Evolutionary conservation across 1,284 basidiomycete genomes (phyloP).

Genomic region (Ustilago shanxiensis): DNA sequence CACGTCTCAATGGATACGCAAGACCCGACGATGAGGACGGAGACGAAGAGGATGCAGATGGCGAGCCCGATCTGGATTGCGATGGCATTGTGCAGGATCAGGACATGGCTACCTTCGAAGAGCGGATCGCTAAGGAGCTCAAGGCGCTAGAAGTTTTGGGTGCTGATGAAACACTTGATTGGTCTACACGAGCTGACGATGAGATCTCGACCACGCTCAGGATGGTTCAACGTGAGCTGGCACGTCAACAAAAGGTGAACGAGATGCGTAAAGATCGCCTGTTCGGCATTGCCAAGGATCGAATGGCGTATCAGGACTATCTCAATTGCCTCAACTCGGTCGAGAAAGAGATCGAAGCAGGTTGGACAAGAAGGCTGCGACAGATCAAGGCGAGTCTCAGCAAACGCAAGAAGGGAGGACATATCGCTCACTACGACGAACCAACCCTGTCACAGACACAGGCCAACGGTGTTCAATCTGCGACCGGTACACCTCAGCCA

Average conservation of each 20-base stretch:
- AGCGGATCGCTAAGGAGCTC: slow-evolving; percentile 74
- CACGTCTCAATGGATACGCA: slow-evolving; percentile 28
- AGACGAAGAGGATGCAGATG: slow-evolving; percentile 52
- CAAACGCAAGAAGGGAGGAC: slow-evolving; percentile 64
- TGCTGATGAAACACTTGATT: slow-evolving; percentile 70
- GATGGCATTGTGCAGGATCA: slow-evolving; percentile 55
- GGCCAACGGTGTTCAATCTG: slow-evolving; percentile 39
- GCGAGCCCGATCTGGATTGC: slow-evolving; percentile 31
- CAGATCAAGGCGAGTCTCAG: slow-evolving; percentile 66
- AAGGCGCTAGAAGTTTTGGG: slow-evolving; percentile 73
- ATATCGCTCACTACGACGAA: slow-evolving; percentile 42
- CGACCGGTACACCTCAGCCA: slow-evolving; percentile 40
- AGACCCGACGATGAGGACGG: slow-evolving; percentile 38
- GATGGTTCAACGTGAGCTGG: slow-evolving; percentile 85
- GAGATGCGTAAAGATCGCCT: slow-evolving; percentile 83
- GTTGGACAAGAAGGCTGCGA: slow-evolving; percentile 64
- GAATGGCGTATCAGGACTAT: slow-evolving; percentile 81
- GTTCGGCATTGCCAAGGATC: slow-evolving; percentile 82
- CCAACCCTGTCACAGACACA: slow-evolving; percentile 20
- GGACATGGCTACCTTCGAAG: slow-evolving; percentile 74
- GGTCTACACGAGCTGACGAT: slow-evolving; percentile 76
- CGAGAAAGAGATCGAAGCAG: slow-evolving; percentile 67
- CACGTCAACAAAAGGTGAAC: slow-evolving; percentile 82
- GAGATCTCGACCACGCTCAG: slow-evolving; percentile 90
- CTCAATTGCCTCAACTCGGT: slow-evolving; percentile 61